Percentiles rank a stretch among this genome's conserved stretches.
Conservation (phyloP, 768 basidiomycete genomes). For the Lactarius evosmus region DNA sequence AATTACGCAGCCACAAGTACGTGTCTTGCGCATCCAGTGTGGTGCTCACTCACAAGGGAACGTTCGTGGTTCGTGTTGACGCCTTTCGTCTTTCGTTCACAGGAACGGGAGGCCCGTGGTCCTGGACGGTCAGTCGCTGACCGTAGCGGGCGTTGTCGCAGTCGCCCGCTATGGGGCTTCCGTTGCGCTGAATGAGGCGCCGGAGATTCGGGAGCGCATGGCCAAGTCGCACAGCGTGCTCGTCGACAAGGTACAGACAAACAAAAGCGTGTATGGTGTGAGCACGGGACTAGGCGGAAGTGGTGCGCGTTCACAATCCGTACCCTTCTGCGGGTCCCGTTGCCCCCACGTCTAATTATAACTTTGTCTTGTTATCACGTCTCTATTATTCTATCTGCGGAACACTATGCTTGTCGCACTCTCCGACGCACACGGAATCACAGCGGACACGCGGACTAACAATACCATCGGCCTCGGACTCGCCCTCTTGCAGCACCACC, state of each 20-base stretch:
- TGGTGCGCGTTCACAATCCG: constrained; percentile 37
- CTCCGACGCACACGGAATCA: neutral
- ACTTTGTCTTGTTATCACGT: constrained; percentile 4
- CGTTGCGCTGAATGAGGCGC: constrained; percentile 49
- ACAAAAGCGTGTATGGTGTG: constrained; percentile 79
- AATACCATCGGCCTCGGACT: constrained; percentile 68
- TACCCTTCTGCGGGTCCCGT: neutral
- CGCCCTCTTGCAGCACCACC: constrained; percentile 79
- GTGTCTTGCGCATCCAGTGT: constrained; percentile 28
- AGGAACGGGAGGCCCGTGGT: constrained; percentile 62
- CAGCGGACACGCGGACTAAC: constrained; percentile 85
- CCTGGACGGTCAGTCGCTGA: constrained; percentile 69
- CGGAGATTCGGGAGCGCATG: constrained; percentile 49
- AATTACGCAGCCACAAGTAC: constrained; percentile 64
- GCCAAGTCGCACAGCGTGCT: constrained; percentile 61
- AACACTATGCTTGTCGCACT: no score
- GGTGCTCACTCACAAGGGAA: neutral
- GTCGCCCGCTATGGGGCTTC: constrained; percentile 59
- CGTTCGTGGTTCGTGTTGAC: neutral
- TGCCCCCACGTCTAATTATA: constrained; percentile 28
- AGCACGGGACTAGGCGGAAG: constrained; percentile 86
- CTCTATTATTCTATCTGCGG: no score
- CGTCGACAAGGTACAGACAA: constrained; percentile 58
- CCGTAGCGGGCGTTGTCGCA: constrained; percentile 76
- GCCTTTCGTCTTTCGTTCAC: constrained; percentile 11